These are phyloP conservation scores for Sisymbrium altissimum DNA, from an alignment of 345 rosid species.

Conservation along the genomic window DNA sequence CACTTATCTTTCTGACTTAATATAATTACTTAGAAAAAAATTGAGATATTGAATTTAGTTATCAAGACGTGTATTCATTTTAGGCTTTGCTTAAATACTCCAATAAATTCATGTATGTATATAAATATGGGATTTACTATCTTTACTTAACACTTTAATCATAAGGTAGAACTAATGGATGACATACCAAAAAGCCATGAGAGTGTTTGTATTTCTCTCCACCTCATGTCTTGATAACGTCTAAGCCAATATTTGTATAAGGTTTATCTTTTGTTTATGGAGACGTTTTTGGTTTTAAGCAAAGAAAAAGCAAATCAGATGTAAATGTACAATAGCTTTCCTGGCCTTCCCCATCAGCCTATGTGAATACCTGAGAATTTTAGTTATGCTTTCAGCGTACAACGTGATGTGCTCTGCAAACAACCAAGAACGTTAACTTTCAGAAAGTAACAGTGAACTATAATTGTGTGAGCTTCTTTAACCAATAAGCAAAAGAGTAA, in stretches of 20 bases:
- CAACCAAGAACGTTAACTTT: not conserved
- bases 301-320: no score
- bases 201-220: slow-evolving; percentile 75
- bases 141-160: not conserved
- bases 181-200: slow-evolving; percentile 68
- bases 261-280: not conserved
- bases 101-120: slow-evolving; percentile 50
- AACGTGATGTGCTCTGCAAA: slow-evolving; percentile 74
- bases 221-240: slow-evolving; percentile 13
- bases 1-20: no score
- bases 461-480: not conserved
- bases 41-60: no score
- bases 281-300: not conserved
- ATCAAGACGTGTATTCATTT: slow-evolving; percentile 39
- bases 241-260: not conserved
- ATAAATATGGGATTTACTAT: not conserved
- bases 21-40: no score
- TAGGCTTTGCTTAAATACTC: slow-evolving; percentile 73
- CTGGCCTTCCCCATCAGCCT: slow-evolving; percentile 92
- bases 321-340: slow-evolving; percentile 28
- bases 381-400: slow-evolving; percentile 93
- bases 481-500: not conserved
- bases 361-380: slow-evolving; percentile 85
- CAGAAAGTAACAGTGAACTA: not conserved
- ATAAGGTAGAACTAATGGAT: slow-evolving; percentile 9